Base-by-base conservation (phyloP, 108 stramenopile species). In the Nitzschia palea region DNA sequence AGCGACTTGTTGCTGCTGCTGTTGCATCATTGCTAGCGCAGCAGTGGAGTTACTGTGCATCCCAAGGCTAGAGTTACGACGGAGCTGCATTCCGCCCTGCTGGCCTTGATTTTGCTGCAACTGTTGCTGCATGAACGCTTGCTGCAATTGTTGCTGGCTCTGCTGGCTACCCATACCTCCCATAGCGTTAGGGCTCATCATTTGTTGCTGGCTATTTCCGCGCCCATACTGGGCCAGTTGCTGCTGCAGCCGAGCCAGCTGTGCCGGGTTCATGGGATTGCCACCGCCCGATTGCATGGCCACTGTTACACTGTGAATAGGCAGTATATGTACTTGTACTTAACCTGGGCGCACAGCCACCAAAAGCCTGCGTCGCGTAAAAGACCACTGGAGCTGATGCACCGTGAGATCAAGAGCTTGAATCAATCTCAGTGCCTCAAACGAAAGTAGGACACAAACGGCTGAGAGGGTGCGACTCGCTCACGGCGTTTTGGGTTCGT, bases 1-100 rank as follows among this genome's bases (percentile, higher is more conserved):
- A 15, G 52, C 52, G 3, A 15, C 55, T 30, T 67, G 65, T 33
- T 61, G 62, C 62, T 64, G 71, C 25, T 73, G 72, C 43, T 71
- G 71, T 59, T 74, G 73, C 73, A 74, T 67, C 73, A 74, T 74
- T 6, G 73, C 67, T 10, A 68, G 43, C 20, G 65, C 65, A 3
- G 63, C 63, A 9, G 63, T 47, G 27, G 63, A 47, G 63, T 64
- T 64, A 17, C 50, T 35, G 29, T 58, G 56, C 33, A 44, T 45
- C 14, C 67, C 67, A 4, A 68, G 67, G 23, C 30, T n/a, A 8
- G 65, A 65, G 65, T 65, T 65, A 9, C 65, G 65, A 4, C 65
- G 48, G 51, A 53, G 34, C 31, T 71, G 69, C 64, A 65, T 66
- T 50, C 53, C 58, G 5, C 52, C 63, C 44, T 65, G 71, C 26